Base-by-base conservation (phyloP, 75 land plant genomes). In the Larix kaempferi region DNA sequence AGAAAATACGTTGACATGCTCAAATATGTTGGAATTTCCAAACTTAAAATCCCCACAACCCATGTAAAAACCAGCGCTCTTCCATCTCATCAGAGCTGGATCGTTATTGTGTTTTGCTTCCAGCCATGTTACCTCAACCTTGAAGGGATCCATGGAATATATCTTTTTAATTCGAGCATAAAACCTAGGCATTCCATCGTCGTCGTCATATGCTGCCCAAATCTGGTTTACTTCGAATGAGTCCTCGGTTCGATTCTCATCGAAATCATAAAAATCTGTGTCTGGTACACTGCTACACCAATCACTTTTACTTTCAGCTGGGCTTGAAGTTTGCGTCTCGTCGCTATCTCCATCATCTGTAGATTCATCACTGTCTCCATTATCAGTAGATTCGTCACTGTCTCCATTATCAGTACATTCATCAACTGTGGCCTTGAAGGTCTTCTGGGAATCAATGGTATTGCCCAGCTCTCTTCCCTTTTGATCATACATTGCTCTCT, bases 251-350 rank as follows among this genome's bases (percentile, higher is more conserved):
- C 91, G 57, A 67, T 87, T 84, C 62, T 57, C 76, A 39, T 89
- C 93, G 85, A 91, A 91, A 74, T 87, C 83, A 78, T 89, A 79
- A 78, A 89, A 91, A 75, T 89, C 93, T 54, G 93, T 33, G 73
- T 91, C 89, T 19, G 91, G 91, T 56, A 89, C 88, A 35, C 33
- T 4, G n/a, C n/a, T n/a, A n/a, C n/a, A n/a, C n/a, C n/a, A n/a
- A n/a, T n/a, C n/a, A n/a, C n/a, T n/a, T n/a, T n/a, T n/a, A n/a
- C n/a, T n/a, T n/a, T n/a, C n/a, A n/a, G n/a, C n/a, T n/a, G n/a
- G n/a, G n/a, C n/a, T n/a, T n/a, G n/a, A n/a, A n/a, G n/a, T n/a
- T n/a, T n/a, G n/a, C n/a, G n/a, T n/a, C n/a, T n/a, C n/a, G n/a
- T n/a, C n/a, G n/a, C n/a, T n/a, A n/a, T n/a, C n/a, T n/a, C n/a